These are phyloP conservation scores for Heterobasidion occidentale DNA, from an alignment of 1,284 basidiomycete genomes.

Conservation along the genomic window DNA sequence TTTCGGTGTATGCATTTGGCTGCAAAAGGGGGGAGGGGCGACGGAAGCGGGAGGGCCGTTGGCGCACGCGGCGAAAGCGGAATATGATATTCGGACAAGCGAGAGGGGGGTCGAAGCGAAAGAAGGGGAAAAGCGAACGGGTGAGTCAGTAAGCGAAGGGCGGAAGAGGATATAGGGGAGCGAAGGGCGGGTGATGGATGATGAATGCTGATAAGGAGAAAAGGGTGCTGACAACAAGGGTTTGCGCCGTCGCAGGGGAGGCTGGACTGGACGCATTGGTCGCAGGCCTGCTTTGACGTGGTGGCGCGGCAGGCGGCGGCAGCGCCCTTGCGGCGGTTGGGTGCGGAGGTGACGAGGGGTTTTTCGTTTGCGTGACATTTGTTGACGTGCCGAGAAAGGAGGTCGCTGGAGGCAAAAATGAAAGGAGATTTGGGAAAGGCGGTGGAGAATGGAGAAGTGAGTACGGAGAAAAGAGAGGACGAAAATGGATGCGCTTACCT, in stretches of 20 bases:
- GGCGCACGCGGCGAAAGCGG: no score
- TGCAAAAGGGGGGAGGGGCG: slow-evolving; percentile 19
- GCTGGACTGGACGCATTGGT: slow-evolving; percentile 78
- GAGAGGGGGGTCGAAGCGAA: no score
- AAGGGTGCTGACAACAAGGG: slow-evolving; percentile 59
- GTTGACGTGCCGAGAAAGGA: slow-evolving; percentile 83
- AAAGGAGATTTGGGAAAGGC: not conserved
- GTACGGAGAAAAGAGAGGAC: slow-evolving; percentile 11
- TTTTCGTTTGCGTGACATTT: slow-evolving; percentile 81
- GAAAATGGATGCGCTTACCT: slow-evolving; percentile 35
- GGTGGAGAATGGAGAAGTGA: slow-evolving; percentile 3
- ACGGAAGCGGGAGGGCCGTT: no score
- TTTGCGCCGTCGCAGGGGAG: slow-evolving; percentile 77
- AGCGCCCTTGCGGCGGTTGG: slow-evolving; percentile 44
- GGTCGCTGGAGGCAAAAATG: slow-evolving; percentile 45
- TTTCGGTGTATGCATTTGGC: slow-evolving; percentile 76
- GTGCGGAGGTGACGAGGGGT: slow-evolving; percentile 35
- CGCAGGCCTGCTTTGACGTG: slow-evolving; percentile 75
- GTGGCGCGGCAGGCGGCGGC: slow-evolving; percentile 60
- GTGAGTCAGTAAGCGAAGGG: not conserved
- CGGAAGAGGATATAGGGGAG: not conserved
- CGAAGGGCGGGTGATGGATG: not conserved
- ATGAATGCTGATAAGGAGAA: not conserved
- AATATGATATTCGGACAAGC: not conserved
- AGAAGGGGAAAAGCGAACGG: not conserved